These are phyloP conservation scores for Albifimbria verrucaria DNA, from an alignment of 2,329 filamentous ascomycete genomes.

Conservation along the genomic window DNA sequence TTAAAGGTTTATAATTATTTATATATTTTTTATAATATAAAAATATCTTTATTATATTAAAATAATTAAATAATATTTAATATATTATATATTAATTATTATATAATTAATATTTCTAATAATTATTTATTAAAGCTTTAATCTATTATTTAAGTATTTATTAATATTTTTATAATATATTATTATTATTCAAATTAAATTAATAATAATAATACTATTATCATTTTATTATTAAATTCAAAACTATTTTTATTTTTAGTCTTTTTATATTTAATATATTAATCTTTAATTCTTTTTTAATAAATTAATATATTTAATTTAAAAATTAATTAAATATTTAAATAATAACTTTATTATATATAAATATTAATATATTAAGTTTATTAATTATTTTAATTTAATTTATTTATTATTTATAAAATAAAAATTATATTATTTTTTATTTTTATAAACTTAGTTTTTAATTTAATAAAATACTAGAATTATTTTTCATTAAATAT, in stretches of 20 bases:
- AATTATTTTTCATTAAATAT: constrained; percentile 1
- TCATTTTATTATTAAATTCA: not conserved
- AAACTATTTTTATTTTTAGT: not conserved
- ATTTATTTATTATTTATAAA: not conserved
- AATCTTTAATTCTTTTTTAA: not conserved
- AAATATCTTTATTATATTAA: not conserved
- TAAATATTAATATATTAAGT: not conserved
- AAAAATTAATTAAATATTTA: not conserved
- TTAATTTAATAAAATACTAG: not conserved
- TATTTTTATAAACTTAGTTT: not conserved
- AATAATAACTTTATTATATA: not conserved
- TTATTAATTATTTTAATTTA: not conserved
- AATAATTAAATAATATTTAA: not conserved
- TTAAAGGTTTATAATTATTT: not conserved
- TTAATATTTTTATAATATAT: not conserved
- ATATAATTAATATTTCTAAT: not conserved
- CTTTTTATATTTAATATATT: constrained; percentile 2
- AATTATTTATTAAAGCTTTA: not conserved
- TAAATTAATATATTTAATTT: constrained; percentile 4
- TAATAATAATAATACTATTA: not conserved
- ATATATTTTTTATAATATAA: not conserved
- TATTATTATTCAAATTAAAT: not conserved
- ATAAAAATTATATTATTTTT: not conserved
- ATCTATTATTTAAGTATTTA: not conserved
- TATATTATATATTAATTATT: not conserved